Base-by-base conservation (phyloP, 768 basidiomycete species). In the Rhodosporidiobolus sp. region DNA sequence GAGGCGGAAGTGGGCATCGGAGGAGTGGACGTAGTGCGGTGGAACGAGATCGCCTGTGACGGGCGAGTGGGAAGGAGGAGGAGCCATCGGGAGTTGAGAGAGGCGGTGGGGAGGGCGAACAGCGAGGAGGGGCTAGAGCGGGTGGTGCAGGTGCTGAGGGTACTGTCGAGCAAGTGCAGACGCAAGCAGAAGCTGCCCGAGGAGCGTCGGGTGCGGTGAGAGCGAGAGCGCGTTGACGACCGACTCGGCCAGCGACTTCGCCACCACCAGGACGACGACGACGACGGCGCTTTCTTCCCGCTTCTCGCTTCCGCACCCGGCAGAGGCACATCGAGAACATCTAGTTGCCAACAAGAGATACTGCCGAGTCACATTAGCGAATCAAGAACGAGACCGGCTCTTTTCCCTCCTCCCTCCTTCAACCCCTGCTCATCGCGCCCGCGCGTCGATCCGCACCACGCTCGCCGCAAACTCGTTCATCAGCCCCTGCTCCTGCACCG, bases 1-100 rank as follows among this genome's bases (percentile, higher is more conserved):
- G 57, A 78, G 76, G 11, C 76, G 67, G 65, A 80, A 80, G 70
- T 79, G 74, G 6, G 73, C 68, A 4, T 50, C 28, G 45, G 57
- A 60, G 9, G 77, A 54, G 57, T 79, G 78, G 48, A 79, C 56
- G 62, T 65, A 79, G 66, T 65, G 53, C 12, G 63, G 17, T 1
- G 76, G 60, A 1, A 76, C 69, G 7, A 55, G 46, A 1, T 72
- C 9, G 24, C 74, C 74, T 3, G 74, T 72, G 0, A 67, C 62
- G 16, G 74, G 74, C 2, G 74, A 76, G 4, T 32, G 53, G 2
- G 67, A 63, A 3, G 59, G 66, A 1, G 67, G 67, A 0, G 67
- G 70, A 1, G 32, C 55, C 63, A 75, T 72, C 11, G 32, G 9
- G 24, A 32, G 55, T 3, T 53, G 52, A 8, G 28, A 26, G 28